phyloP scores from a whole-genome alignment of 2,329 filamentous ascomycete species.

The Ophiocordyceps camponoti-saundersi region DNA sequence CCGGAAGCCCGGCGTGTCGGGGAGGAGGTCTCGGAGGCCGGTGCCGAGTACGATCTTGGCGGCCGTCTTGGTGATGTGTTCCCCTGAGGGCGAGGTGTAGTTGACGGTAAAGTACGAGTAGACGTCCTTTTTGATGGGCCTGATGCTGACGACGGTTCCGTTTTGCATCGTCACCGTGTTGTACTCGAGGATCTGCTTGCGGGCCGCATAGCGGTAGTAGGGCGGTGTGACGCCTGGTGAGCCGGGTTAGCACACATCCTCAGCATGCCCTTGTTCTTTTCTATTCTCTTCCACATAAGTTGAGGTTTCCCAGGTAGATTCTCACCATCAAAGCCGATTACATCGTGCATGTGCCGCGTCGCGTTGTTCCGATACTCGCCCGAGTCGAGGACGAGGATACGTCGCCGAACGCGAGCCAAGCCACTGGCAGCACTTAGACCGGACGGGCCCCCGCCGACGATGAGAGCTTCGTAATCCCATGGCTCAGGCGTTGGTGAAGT shows the following conservation, averaged over 20 bases:
- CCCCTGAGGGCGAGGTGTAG: slow-evolving; percentile 3
- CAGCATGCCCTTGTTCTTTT: too few relatives aligned
- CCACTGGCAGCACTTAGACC: slow-evolving; percentile 37
- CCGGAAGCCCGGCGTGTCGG: slow-evolving; percentile 32
- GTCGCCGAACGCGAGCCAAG: slow-evolving; percentile 39
- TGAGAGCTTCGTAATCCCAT: slow-evolving; percentile 32
- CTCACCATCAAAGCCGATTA: slow-evolving; percentile 40
- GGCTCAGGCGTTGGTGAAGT: slow-evolving; percentile 3
- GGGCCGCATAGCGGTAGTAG: slow-evolving; percentile 35
- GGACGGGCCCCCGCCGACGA: slow-evolving; percentile 40
- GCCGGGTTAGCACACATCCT: too few relatives aligned
- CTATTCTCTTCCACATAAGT: too few relatives aligned
- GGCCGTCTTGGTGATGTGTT: slow-evolving; percentile 20
- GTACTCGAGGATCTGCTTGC: slow-evolving; percentile 34
- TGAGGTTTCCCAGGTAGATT: too few relatives aligned
- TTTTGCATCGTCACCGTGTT: slow-evolving; percentile 30
- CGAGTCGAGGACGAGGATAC: slow-evolving; percentile 38
- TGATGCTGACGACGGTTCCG: slow-evolving; percentile 30
- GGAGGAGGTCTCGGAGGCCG: slow-evolving; percentile 36
- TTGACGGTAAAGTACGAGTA: slow-evolving; percentile 28
- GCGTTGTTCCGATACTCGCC: slow-evolving; percentile 37
- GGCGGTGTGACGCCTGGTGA: slow-evolving; percentile 32
- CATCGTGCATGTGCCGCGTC: slow-evolving; percentile 43
- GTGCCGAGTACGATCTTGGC: slow-evolving; percentile 41
- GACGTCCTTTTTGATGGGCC: slow-evolving; percentile 12